Base-by-base conservation (phyloP, 2,329 filamentous ascomycete species). In the Metarhizium humberi region DNA sequence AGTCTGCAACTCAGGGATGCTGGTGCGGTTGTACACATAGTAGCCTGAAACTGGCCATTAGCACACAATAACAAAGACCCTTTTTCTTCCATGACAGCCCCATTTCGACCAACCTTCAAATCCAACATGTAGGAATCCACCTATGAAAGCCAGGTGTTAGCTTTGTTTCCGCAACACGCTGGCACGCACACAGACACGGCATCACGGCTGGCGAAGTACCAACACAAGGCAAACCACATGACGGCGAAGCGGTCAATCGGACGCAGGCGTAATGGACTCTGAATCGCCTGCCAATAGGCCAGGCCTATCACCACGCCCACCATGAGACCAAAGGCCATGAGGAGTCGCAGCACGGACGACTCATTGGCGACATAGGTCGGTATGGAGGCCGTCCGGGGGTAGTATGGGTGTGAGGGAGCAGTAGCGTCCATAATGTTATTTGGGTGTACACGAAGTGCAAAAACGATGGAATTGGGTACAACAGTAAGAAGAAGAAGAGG, bases 111-210 rank as follows among this genome's bases (percentile, higher is more conserved):
- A 49, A 82, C 87, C 88, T 74, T 95, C 90, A 68, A 95, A 95
- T 65, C 87, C 85, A 55, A 87, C 78, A 71, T 96, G 91, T 42
- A 95, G 76, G 61, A 79, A 82, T 2, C 82, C 84, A 62, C 81
- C 82, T 86, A 52, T 29, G 5, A 20, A 18, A 34, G 11, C 32
- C 13, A 30, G 50, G 16, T 36, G n/a, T 45, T 25, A 30, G 13
- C 36, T 29, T 32, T 16, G 2, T 5, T n/a, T 20, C 42, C 13
- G 4, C 40, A 42, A 42, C 40, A 42, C 42, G 18, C n/a, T 16
- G 42, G 5, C 38, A 16, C 38, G 13, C 16, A 45, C 20, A 50
- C 10, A 13, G 34, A 49, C 47, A 18, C 7, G 25, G 29, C 32
- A 16, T n/a, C 36, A 20, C 18, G 11, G n/a, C 11, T 16, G 11